These are phyloP conservation scores for Balakata baccata DNA, from an alignment of 345 rosid species.

Conservation along the genomic window DNA sequence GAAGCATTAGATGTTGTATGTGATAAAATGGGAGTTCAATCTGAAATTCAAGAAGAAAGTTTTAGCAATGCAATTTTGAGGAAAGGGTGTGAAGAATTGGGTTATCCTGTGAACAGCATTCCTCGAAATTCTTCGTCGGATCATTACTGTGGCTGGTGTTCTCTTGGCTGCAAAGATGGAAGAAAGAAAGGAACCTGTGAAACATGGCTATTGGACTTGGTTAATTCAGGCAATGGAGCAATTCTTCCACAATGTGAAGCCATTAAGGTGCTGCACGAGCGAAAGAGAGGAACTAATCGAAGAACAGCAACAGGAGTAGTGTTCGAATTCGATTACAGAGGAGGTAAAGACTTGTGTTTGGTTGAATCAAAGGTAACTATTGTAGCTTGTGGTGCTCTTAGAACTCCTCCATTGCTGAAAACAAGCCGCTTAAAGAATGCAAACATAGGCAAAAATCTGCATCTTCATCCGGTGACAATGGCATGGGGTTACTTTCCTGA, in stretches of 20 bases:
- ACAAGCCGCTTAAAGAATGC: slow-evolving; percentile 59
- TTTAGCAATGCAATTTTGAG: slow-evolving; percentile 65
- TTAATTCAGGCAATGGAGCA: slow-evolving; percentile 60
- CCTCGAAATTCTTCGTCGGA: slow-evolving; percentile 63
- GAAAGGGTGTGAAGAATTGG: slow-evolving; percentile 70
- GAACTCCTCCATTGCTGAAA: slow-evolving; percentile 54
- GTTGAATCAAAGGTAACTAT: slow-evolving; percentile 59
- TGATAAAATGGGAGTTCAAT: slow-evolving; percentile 71
- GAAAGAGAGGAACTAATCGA: slow-evolving; percentile 25
- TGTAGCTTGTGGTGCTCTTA: slow-evolving; percentile 74
- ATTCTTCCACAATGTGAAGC: slow-evolving; percentile 72
- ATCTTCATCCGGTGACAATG: slow-evolving; percentile 80
- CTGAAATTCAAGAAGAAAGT: slow-evolving; percentile 57
- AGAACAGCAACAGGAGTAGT: slow-evolving; percentile 52
- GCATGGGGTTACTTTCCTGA: slow-evolving; percentile 84
- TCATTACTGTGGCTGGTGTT: slow-evolving; percentile 85
- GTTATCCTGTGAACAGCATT: slow-evolving; percentile 48
- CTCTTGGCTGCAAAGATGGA: slow-evolving; percentile 83
- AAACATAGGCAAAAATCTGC: slow-evolving; percentile 65
- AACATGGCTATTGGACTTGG: slow-evolving; percentile 86
- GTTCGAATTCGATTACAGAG: slow-evolving; percentile 38
- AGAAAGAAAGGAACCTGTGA: slow-evolving; percentile 63
- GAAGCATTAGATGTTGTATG: slow-evolving; percentile 71
- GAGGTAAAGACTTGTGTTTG: slow-evolving; percentile 40
- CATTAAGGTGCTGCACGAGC: slow-evolving; percentile 42